Evolutionary conservation across 2,329 filamentous ascomycete species (phyloP), one percentile per base, ranked within the genome.

Genomic region (Didymella exigua): DNA sequence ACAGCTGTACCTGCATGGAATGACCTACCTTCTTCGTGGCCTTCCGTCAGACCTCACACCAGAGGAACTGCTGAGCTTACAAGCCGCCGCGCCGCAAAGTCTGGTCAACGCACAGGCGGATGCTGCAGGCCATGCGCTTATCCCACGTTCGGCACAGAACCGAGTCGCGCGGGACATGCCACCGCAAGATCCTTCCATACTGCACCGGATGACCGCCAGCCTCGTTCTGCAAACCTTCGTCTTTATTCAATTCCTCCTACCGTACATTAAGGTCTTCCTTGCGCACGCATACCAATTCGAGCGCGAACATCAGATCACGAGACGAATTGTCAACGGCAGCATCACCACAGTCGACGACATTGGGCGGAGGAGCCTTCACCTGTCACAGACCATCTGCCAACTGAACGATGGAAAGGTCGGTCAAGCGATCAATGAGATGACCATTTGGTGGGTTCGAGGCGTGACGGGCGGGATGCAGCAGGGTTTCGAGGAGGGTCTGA

Each of bases 401-500:
- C 81, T 89, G 74, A 84, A 87, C 19, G 84, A 89, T 55, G 88
- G 88, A 0, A 83, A 80, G 56, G 75, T 89, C n/a, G 86, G 86
- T 0, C 80, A 85, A 57, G 76, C 79, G 3, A 68, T 89, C 19
- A 79, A 82, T 16, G 82, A 84, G 27, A 67, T 83, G 9, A 79
- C 82, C 2, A 70, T 81, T 3, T 91, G 87, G 84, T 82, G 85
- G 65, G 72, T 89, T 1, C 81, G 87, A 58, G 84, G 86, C 18
- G 76, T 91, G 45, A 81, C 85, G 2, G 86, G 85, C 13, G 89
- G 89, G 0, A 77, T 91, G 36, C 85, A 86, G 63, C 86, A 90
- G 62, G 87, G 89, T 5, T 76, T 80, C 30, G 80, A 78, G 1
- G 81, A 85, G 56, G 84, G 84, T 0, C 76, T 49, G 14, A 53